Percentiles rank a stretch among this genome's conserved stretches.
These are phyloP conservation scores for Suhomyces pyralidae DNA, from an alignment of 805 yeast species.

Conservation along the genomic window DNA sequence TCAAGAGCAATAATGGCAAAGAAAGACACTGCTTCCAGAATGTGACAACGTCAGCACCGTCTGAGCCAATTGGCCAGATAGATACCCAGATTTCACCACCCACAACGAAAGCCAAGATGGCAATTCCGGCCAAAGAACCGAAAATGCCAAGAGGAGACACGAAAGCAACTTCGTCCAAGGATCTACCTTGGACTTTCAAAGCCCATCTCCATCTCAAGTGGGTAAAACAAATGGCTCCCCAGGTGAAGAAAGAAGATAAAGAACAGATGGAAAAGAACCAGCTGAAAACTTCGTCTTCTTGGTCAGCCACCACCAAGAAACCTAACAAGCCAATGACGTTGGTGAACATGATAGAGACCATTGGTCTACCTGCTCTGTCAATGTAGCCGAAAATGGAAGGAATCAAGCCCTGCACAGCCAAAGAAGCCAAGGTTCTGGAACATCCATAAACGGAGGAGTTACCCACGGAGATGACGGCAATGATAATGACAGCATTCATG, in stretches of 20 bases:
- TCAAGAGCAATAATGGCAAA: conserved; percentile 36
- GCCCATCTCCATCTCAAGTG: conserved; percentile 43
- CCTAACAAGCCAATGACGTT: conserved; percentile 38
- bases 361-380: conserved; percentile 42
- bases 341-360: conserved; percentile 34
- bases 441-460: conserved; percentile 73
- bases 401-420: conserved; percentile 69
- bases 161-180: conserved; percentile 34
- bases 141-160: conserved; percentile 33
- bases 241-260: conserved; percentile 39
- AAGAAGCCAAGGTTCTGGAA: conserved; percentile 64
- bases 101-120: conserved; percentile 31
- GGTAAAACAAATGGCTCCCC: conserved; percentile 40
- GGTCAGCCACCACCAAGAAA: conserved; percentile 32
- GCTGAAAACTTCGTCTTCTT: conserved; percentile 32
- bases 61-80: conserved; percentile 32
- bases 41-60: conserved; percentile 25
- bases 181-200: conserved; percentile 29
- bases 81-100: conserved; percentile 40
- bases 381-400: conserved; percentile 46
- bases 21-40: conserved; percentile 53
- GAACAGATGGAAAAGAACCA: conserved; percentile 44
- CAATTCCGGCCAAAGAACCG: conserved; percentile 34
- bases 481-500: conserved; percentile 69
- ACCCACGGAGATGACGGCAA: conserved; percentile 74